These are phyloP conservation scores for Pseudogymnoascus sp. DNA, from an alignment of 2,329 filamentous ascomycete genomes.

Conservation along the genomic window DNA sequence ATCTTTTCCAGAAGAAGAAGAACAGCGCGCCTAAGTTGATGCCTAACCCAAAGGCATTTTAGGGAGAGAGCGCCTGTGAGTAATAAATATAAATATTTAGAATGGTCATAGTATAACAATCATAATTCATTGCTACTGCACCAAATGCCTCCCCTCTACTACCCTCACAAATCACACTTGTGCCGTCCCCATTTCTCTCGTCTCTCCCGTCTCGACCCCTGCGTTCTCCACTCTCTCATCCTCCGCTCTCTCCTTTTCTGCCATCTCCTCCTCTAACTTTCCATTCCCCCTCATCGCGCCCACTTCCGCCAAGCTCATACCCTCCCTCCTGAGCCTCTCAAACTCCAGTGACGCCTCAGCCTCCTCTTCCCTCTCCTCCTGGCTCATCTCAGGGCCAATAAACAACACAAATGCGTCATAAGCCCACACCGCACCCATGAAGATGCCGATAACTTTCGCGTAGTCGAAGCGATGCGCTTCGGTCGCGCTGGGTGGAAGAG, in stretches of 20 bases:
- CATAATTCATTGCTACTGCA: not conserved
- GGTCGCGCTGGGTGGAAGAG: slow-evolving; percentile 46
- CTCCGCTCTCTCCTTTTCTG: not conserved
- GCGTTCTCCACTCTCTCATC: not conserved
- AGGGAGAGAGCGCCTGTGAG: not conserved
- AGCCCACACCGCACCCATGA: slow-evolving; percentile 73
- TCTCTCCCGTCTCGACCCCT: not conserved
- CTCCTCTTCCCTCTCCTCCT: not conserved
- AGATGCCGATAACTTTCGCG: slow-evolving; percentile 75
- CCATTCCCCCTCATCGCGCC: slow-evolving; percentile 31
- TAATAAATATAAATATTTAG: not conserved
- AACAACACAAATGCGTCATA: slow-evolving; percentile 45
- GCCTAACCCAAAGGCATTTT: not conserved
- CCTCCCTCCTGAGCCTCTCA: slow-evolving; percentile 11
- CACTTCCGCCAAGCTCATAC: slow-evolving; percentile 36
- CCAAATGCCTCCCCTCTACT: not conserved
- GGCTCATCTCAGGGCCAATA: slow-evolving; percentile 33
- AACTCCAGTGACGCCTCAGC: not conserved
- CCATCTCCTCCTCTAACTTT: slow-evolving; percentile 13
- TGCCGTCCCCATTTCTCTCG: not conserved
- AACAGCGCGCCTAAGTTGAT: not conserved
- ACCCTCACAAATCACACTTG: not conserved
- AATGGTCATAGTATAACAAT: not conserved
- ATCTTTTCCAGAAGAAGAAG: slow-evolving; percentile 8
- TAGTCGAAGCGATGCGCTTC: slow-evolving; percentile 56